Conservation (phyloP, 2,329 filamentous ascomycete species). For the Tolypocladium pustulatum region DNA sequence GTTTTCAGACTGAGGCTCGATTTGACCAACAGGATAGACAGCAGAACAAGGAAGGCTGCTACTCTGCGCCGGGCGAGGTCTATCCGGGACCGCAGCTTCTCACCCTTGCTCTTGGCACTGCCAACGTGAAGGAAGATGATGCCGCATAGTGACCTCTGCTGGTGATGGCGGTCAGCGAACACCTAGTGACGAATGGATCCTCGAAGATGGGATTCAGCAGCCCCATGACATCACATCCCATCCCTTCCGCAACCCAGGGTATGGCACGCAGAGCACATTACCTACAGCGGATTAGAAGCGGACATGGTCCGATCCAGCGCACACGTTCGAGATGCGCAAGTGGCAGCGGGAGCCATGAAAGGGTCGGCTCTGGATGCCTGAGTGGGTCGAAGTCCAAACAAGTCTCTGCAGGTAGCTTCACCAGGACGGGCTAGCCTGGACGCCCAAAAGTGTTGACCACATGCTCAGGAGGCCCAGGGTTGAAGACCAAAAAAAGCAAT, state of each 20-base stretch:
- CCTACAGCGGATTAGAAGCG: conserved; percentile 1
- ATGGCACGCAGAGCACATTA: neutral
- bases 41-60: neutral
- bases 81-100: neutral
- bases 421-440: conserved; percentile 1
- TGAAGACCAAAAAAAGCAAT: conserved; percentile 4
- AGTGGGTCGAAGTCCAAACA: conserved; percentile 5
- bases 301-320: conserved; percentile 3
- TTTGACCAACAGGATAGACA: neutral
- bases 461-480: conserved; percentile 1
- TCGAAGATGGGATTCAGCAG: neutral
- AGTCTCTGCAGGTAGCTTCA: neutral
- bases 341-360: conserved; percentile 9
- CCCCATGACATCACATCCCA: neutral
- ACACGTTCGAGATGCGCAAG: conserved; percentile 7
- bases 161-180: conserved; percentile 1
- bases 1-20: neutral
- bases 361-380: conserved; percentile 5
- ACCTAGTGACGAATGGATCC: neutral
- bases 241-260: neutral
- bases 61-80: neutral
- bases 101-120: neutral
- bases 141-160: neutral
- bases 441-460: conserved; percentile 3
- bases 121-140: neutral